Evolutionary conservation across 2,329 filamentous ascomycete genomes (phyloP).

Genomic region (Drechslerella dactyloides): DNA sequence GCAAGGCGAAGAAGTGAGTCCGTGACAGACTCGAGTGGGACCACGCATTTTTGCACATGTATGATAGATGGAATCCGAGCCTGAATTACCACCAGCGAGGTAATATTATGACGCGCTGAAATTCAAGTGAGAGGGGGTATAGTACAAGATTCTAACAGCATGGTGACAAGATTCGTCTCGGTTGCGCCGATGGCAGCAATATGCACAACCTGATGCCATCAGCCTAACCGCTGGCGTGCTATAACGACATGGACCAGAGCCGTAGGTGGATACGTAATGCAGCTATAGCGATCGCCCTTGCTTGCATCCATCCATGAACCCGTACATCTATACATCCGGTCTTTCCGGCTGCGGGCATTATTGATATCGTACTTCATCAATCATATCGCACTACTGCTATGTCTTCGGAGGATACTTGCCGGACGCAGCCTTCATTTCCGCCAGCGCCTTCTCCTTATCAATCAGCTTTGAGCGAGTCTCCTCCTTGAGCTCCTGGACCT

Average conservation of each 20-base stretch:
- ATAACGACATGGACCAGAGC: constrained; percentile 8
- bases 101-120: no score
- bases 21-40: neutral
- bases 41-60: neutral
- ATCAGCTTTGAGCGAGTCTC: constrained; percentile 54
- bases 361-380: no score
- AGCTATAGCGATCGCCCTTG: no score
- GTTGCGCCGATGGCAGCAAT: constrained; percentile 21
- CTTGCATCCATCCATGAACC: no score
- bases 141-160: neutral
- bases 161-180: neutral
- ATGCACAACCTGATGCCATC: constrained; percentile 36
- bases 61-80: constrained; percentile 28
- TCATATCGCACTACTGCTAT: constrained; percentile 5
- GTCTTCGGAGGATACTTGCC: constrained; percentile 39
- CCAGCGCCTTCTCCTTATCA: constrained; percentile 54
- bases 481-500: constrained; percentile 54
- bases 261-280: constrained; percentile 3
- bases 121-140: constrained; percentile 9
- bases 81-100: no score
- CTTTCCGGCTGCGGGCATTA: no score
- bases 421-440: constrained; percentile 53
- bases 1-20: constrained; percentile 31
- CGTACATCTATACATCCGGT: no score
- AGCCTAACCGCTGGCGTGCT: constrained; percentile 23